Evolutionary conservation across 2,329 filamentous ascomycete genomes (phyloP).

Genomic region (Sphaerostilbella broomeana): DNA sequence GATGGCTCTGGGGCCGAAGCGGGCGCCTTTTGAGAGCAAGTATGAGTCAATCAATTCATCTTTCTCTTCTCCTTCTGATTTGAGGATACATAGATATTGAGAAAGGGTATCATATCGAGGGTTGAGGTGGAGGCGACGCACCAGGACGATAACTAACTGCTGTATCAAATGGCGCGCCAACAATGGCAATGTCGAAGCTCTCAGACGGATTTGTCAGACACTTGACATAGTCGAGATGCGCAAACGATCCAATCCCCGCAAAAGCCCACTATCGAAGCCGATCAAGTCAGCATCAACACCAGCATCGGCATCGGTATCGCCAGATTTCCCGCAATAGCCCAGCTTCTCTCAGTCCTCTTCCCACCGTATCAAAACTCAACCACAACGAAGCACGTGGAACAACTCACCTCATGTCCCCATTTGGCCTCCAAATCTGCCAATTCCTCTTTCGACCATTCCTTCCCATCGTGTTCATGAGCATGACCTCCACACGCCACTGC

Average conservation of each 20-base stretch:
- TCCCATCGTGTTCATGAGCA: constrained; percentile 31
- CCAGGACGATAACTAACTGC: constrained; percentile 64
- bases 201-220: constrained; percentile 61
- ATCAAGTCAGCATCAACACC: neutral
- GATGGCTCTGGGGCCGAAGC: constrained; percentile 84
- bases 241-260: constrained; percentile 68
- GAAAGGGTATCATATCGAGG: constrained; percentile 10
- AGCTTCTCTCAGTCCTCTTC: too few species aligned
- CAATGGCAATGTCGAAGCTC: constrained; percentile 63
- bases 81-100: constrained; percentile 4
- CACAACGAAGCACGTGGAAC: too few species aligned
- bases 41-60: neutral
- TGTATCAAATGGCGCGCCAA: constrained; percentile 70
- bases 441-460: constrained; percentile 44
- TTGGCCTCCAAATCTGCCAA: constrained; percentile 48
- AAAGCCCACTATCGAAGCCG: constrained; percentile 40
- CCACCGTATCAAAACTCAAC: neutral
- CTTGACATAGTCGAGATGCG: constrained; percentile 61
- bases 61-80: neutral
- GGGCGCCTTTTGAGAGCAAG: constrained; percentile 43
- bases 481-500: constrained; percentile 23
- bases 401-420: constrained; percentile 50
- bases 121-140: too few species aligned
- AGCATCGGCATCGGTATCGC: too few species aligned
- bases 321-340: too few species aligned